A percentile compares a stretch with the other conserved stretches of the same genome.
phyloP scores from a whole-genome alignment of 768 basidiomycete species.

The Inosperma sp. region DNA sequence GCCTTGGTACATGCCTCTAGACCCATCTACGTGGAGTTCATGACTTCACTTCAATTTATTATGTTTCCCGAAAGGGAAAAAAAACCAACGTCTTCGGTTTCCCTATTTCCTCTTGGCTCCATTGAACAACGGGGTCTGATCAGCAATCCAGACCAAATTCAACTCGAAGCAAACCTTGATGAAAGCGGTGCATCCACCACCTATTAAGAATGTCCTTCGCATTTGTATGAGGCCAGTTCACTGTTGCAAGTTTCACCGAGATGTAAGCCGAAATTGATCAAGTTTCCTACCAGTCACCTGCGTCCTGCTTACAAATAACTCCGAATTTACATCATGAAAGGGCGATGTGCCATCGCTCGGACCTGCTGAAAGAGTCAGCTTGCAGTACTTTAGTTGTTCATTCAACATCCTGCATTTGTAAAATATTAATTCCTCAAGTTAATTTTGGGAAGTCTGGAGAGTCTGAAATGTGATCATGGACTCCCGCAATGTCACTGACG shows the following conservation, averaged over 20 bases:
- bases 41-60: background rate
- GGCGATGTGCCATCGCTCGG: no score
- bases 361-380: no score
- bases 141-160: background rate
- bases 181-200: constrained; percentile 73
- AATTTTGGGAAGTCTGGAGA: no score
- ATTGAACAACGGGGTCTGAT: constrained; percentile 8
- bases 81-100: constrained; percentile 63
- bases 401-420: no score
- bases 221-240: constrained; percentile 21
- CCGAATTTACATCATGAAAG: no score
- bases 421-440: no score
- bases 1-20: constrained; percentile 86
- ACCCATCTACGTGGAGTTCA: constrained; percentile 63
- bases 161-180: constrained; percentile 52
- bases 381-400: no score
- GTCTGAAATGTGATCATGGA: no score
- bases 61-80: background rate
- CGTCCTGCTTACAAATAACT: no score
- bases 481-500: no score
- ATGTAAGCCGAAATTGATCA: no score
- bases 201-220: constrained; percentile 59
- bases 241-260: background rate
- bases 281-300: no score
- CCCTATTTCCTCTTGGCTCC: constrained; percentile 62